Base-by-base conservation (phyloP, 2,329 filamentous ascomycete species). In the Thelonectria blattea region DNA sequence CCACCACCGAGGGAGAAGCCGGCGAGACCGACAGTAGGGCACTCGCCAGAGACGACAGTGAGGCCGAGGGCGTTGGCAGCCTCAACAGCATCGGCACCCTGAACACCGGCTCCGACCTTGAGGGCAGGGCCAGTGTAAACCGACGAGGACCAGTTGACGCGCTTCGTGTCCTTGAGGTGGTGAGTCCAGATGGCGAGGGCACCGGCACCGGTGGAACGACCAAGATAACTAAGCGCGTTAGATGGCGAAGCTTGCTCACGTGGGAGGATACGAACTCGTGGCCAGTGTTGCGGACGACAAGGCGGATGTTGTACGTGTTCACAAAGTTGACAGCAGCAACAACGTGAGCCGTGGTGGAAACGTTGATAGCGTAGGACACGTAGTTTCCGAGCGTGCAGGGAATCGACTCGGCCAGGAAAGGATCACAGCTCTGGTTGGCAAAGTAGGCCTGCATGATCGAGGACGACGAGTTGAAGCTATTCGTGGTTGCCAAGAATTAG, bases 1-100 rank as follows among this genome's bases (percentile, higher is more conserved):
- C 68, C 68, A 0, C 88, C 87, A 14, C 85, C 87, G 67, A 86
- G 83, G 1, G 78, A 81, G 66, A 85, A 90, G 1, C 87, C 88
- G 0, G 84, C 81, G 2, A 86, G 68, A 1, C 86, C 86, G 8
- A 89, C 86, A 0, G 81, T 83, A 1, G 71, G 66, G 59, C 84
- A 85, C 17, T 84, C 82, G 8, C 86, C 86, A 17, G 82, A 83
- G 6, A 88, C 80, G 0, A 86, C 77, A 0, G 78, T 79, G 7
- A 83, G 74, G 0, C 79, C 79, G 10, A 79, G 70, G 15, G 77
- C 70, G 30, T 82, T 68, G 0, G 83, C 83, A 27, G 78, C 79
- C 32, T 71, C 71, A 42, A 81, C 75, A 0, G 78, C 78, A 17
- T 88, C 83, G 15, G 72, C 75, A 0, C 78, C 84, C 48, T 80